Conservation (phyloP, 768 basidiomycete genomes). For the Suillus subaureus region DNA sequence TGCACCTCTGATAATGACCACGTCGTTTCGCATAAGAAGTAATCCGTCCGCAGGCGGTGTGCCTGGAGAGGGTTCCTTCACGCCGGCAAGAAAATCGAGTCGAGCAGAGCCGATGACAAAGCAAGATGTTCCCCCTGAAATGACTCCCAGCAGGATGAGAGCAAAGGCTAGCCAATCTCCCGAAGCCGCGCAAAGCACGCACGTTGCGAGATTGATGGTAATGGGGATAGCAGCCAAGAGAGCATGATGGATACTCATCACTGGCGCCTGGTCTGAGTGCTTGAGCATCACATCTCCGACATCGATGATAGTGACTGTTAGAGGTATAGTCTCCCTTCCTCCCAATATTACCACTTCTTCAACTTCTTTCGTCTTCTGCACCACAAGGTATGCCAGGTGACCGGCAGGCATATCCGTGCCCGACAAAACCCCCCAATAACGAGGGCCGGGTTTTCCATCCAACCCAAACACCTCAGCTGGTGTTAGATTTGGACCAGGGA, state of each 20-base stretch:
- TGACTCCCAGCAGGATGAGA: slow-evolving; percentile 36
- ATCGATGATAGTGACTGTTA: slow-evolving; percentile 19
- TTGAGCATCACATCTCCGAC: slow-evolving; percentile 8
- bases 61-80: slow-evolving; percentile 22
- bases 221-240: slow-evolving; percentile 30
- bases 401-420: slow-evolving; percentile 25
- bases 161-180: slow-evolving; percentile 34
- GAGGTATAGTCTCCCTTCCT: slow-evolving; percentile 24
- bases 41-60: slow-evolving; percentile 35
- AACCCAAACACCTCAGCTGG: slow-evolving; percentile 27
- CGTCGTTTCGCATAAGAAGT: slow-evolving; percentile 23
- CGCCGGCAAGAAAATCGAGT: slow-evolving; percentile 20
- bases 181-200: slow-evolving; percentile 27
- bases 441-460: slow-evolving; percentile 31
- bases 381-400: slow-evolving; percentile 24
- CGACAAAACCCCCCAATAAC: slow-evolving; percentile 27
- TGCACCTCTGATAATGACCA: slow-evolving; percentile 35
- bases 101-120: slow-evolving; percentile 33
- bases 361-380: slow-evolving; percentile 18
- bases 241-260: slow-evolving; percentile 10
- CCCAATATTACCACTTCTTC: slow-evolving; percentile 12
- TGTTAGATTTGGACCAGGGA: slow-evolving; percentile 21
- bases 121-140: slow-evolving; percentile 34
- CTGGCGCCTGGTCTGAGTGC: slow-evolving; percentile 13
- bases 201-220: slow-evolving; percentile 21